Percentiles rank a stretch among this genome's conserved stretches.
Evolutionary conservation across 2,329 filamentous ascomycete species (phyloP).

Genomic region (Fusarium udum): DNA sequence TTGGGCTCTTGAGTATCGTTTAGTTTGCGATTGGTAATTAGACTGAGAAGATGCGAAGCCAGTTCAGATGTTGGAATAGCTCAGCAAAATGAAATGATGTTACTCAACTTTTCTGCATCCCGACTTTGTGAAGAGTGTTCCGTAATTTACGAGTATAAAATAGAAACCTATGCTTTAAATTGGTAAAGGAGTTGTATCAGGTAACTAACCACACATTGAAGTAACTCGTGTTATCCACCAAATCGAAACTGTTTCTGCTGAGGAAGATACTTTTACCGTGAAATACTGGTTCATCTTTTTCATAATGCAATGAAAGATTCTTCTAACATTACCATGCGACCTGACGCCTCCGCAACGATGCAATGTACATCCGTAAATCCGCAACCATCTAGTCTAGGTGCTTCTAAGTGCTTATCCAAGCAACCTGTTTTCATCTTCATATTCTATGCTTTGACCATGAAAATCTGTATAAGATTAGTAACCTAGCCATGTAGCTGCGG

Average conservation of each 20-base stretch:
- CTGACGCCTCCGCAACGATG: slow-evolving; percentile 7
- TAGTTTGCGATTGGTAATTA: not conserved
- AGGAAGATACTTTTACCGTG: not conserved
- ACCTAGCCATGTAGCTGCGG: not conserved
- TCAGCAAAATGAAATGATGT: slow-evolving; percentile 10
- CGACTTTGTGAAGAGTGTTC: too few species aligned
- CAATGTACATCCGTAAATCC: not conserved
- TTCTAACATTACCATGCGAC: not conserved
- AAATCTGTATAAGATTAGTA: slow-evolving; percentile 61
- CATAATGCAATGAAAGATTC: slow-evolving; percentile 5
- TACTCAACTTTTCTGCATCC: not conserved
- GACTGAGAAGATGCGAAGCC: slow-evolving; percentile 9
- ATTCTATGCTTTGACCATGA: slow-evolving; percentile 69
- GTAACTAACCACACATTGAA: not conserved
- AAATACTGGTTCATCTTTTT: not conserved
- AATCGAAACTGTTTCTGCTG: not conserved
- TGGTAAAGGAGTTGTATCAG: not conserved
- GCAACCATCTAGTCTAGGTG: slow-evolving; percentile 4
- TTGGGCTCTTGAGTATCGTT: not conserved
- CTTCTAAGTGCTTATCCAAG: slow-evolving; percentile 4
- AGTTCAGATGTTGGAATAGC: slow-evolving; percentile 20
- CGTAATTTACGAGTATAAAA: not conserved
- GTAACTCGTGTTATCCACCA: not conserved
- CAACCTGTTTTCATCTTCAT: not conserved
- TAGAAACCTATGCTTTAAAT: too few species aligned